A percentile compares a stretch with the other conserved stretches of the same genome.
Conservation (phyloP, 1,139 yeast species). For the Scheffersomyces titani region DNA sequence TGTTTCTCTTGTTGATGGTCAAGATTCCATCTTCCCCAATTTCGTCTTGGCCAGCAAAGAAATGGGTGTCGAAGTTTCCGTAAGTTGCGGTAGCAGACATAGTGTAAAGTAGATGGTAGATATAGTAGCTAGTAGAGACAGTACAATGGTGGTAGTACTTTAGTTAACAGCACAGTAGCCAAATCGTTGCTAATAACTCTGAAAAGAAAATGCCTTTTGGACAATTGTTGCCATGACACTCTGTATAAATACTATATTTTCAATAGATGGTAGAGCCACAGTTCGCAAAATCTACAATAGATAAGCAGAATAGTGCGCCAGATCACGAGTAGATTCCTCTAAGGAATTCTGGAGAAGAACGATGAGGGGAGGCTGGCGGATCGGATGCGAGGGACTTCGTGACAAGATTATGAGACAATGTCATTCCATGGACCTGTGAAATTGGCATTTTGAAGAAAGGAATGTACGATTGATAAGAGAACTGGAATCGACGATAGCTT, state of each 20-base stretch:
- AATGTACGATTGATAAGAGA: background rate
- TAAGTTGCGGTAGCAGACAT: conserved; percentile 5
- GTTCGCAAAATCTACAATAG: background rate
- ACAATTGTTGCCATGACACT: too few species aligned
- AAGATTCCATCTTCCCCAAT: conserved; percentile 23
- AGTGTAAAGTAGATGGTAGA: background rate
- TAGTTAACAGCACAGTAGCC: background rate
- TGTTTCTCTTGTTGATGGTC: conserved; percentile 27
- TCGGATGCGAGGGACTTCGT: background rate
- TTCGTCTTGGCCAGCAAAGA: conserved; percentile 22
- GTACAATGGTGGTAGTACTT: background rate
- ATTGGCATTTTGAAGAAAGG: background rate
- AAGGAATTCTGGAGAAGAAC: background rate
- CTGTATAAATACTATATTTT: background rate
- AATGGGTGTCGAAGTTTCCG: conserved; percentile 26
- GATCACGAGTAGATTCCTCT: background rate
- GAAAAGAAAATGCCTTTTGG: too few species aligned
- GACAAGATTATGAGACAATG: background rate
- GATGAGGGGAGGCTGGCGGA: background rate
- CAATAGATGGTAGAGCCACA: background rate
- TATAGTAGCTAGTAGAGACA: background rate
- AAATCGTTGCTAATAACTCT: too few species aligned
- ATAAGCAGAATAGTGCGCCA: background rate
- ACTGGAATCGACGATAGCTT: background rate
- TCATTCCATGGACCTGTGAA: background rate